These are phyloP conservation scores for Claviceps cyperi DNA, from an alignment of 2,329 filamentous ascomycete genomes.

Conservation along the genomic window DNA sequence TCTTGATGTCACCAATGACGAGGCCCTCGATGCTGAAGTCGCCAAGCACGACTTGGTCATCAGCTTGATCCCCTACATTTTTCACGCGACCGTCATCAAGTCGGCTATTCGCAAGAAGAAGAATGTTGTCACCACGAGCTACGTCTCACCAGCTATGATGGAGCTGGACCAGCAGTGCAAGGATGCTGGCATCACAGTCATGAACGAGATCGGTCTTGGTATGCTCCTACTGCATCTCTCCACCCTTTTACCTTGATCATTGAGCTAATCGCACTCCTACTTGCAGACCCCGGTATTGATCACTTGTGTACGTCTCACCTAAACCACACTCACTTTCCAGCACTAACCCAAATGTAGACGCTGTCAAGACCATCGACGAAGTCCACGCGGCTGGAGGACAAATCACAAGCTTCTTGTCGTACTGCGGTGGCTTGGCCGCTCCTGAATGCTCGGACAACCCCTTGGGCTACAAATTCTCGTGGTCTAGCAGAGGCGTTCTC, in stretches of 20 bases:
- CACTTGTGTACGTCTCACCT: slow-evolving; percentile 30
- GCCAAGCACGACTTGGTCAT: slow-evolving; percentile 68
- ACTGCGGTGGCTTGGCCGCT: slow-evolving; percentile 53
- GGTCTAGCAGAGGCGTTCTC: slow-evolving; percentile 68
- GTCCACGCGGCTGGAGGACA: slow-evolving; percentile 83
- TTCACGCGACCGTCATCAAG: slow-evolving; percentile 82
- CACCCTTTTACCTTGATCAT: not conserved
- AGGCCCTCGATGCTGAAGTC: slow-evolving; percentile 67
- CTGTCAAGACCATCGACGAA: slow-evolving; percentile 74
- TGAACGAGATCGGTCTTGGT: slow-evolving; percentile 82
- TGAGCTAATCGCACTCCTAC: not conserved
- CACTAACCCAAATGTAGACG: slow-evolving; percentile 37
- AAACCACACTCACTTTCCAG: not conserved
- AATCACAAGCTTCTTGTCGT: slow-evolving; percentile 67
- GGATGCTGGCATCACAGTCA: slow-evolving; percentile 86
- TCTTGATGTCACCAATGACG: slow-evolving; percentile 66
- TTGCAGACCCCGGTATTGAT: slow-evolving; percentile 52
- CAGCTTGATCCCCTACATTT: slow-evolving; percentile 80
- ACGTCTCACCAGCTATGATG: slow-evolving; percentile 83
- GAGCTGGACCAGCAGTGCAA: slow-evolving; percentile 74
- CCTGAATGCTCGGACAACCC: slow-evolving; percentile 73
- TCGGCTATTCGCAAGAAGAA: slow-evolving; percentile 86
- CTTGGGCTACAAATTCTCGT: slow-evolving; percentile 68
- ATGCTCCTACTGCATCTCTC: not conserved
- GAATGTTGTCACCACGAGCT: slow-evolving; percentile 89